These are phyloP conservation scores for Andrographis paniculata DNA, from an alignment of 305 asterid genomes.

Conservation along the genomic window DNA sequence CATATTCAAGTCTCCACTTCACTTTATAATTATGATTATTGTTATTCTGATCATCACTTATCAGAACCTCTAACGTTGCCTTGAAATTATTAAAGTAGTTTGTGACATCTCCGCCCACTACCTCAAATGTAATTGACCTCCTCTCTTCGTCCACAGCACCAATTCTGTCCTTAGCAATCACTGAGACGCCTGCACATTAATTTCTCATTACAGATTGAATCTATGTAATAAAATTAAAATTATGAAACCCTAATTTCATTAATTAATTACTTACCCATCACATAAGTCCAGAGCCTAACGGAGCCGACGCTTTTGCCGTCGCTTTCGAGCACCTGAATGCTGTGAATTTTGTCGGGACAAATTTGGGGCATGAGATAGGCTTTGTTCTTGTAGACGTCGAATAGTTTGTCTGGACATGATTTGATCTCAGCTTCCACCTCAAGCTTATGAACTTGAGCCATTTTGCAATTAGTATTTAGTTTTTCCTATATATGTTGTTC, in stretches of 20 bases:
- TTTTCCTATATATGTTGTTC: too few relatives aligned
- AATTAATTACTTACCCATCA: constrained; percentile 27
- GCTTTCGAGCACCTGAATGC: constrained; percentile 36
- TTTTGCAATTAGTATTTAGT: constrained; percentile 13
- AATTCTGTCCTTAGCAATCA: constrained; percentile 39
- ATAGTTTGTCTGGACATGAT: constrained; percentile 34
- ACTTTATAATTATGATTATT: constrained; percentile 12
- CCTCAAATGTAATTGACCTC: constrained; percentile 35
- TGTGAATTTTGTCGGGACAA: constrained; percentile 29
- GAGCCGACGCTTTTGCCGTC: constrained; percentile 48
- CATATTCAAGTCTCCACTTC: constrained; percentile 51
- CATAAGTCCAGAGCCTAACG: constrained; percentile 45
- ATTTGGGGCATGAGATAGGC: constrained; percentile 33
- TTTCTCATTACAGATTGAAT: too few relatives aligned
- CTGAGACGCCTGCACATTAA: constrained; percentile 18
- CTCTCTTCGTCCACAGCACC: constrained; percentile 42
- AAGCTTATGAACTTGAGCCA: constrained; percentile 49
- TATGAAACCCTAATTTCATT: too few relatives aligned
- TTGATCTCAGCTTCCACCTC: constrained; percentile 25
- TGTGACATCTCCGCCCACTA: constrained; percentile 42
- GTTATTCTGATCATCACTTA: not conserved
- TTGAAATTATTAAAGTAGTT: constrained; percentile 33
- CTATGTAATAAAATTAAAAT: too few relatives aligned
- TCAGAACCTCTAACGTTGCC: constrained; percentile 31
- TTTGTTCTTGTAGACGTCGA: constrained; percentile 40